Evolutionary conservation across 805 yeast species (phyloP).

Genomic region (Osmozyma mogii): DNA sequence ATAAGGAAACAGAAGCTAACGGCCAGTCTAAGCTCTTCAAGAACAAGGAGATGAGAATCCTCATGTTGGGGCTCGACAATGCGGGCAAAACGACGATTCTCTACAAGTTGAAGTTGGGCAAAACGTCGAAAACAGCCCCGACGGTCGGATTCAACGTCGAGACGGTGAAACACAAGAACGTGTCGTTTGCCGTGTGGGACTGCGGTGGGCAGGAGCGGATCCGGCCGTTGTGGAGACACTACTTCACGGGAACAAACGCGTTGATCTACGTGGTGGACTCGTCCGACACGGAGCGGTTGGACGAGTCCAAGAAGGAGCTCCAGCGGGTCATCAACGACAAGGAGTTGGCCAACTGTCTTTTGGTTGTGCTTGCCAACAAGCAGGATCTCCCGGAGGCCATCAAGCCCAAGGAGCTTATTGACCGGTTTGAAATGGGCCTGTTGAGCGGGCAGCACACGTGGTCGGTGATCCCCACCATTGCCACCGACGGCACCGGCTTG

Average conservation of each 20-base stretch:
- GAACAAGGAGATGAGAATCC: constrained; percentile 94
- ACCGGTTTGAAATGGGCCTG: constrained; percentile 53
- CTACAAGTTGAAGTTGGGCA: constrained; percentile 75
- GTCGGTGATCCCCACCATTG: constrained; percentile 90
- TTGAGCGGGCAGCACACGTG: constrained; percentile 63
- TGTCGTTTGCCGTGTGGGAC: constrained; percentile 86
- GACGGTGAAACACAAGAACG: constrained; percentile 73
- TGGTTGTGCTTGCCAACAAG: constrained; percentile 83
- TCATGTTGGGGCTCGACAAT: constrained; percentile 88
- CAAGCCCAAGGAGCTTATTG: constrained; percentile 75
- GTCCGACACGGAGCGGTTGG: constrained; percentile 62
- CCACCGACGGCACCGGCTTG: constrained; percentile 83
- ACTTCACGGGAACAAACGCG: constrained; percentile 89
- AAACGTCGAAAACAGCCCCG: constrained; percentile 71
- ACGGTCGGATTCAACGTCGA: constrained; percentile 93
- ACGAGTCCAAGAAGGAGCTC: constrained; percentile 72
- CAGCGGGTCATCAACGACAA: constrained; percentile 73
- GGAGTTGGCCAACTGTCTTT: constrained; percentile 71
- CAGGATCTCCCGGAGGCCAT: constrained; percentile 69
- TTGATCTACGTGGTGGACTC: constrained; percentile 86
- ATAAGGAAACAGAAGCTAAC: neutral
- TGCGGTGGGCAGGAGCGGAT: constrained; percentile 94
- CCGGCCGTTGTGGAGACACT: constrained; percentile 92
- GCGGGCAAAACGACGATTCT: constrained; percentile 90
- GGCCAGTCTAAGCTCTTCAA: constrained; percentile 33